A percentile compares a stretch with the other conserved stretches of the same genome.
phyloP scores from a whole-genome alignment of 129 eudicot species.

The Escallonia rubra region DNA sequence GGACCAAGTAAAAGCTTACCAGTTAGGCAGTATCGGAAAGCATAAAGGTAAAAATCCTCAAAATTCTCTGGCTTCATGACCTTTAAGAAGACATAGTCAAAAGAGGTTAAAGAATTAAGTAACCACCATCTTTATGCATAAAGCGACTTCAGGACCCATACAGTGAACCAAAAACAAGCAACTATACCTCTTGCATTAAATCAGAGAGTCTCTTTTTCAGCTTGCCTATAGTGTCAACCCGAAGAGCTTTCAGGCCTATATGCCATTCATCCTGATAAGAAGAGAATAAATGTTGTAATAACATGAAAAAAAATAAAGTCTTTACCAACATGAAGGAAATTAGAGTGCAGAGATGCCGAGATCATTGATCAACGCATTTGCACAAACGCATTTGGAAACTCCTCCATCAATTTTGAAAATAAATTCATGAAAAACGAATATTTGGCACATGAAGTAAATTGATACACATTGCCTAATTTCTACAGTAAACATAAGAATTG shows the following conservation, averaged over 20 bases:
- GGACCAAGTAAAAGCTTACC: constrained; percentile 32
- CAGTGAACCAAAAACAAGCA: neutral
- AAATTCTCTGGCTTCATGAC: constrained; percentile 43
- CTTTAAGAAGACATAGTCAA: constrained; percentile 30
- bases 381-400: too few relatives aligned
- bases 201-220: constrained; percentile 51
- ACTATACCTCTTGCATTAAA: constrained; percentile 66
- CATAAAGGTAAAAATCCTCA: constrained; percentile 55
- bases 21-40: constrained; percentile 73
- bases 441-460: too few relatives aligned
- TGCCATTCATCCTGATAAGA: constrained; percentile 82
- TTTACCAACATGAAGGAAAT: neutral
- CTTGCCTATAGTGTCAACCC: constrained; percentile 54
- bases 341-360: too few relatives aligned
- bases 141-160: constrained; percentile 5
- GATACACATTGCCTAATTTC: too few relatives aligned
- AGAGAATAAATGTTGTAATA: constrained; percentile 5
- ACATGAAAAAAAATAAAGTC: neutral
- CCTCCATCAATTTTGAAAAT: too few relatives aligned
- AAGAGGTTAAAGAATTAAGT: neutral
- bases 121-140: neutral
- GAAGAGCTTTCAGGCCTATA: constrained; percentile 53
- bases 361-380: too few relatives aligned
- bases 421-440: too few relatives aligned
- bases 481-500: too few relatives aligned